phyloP scores from a whole-genome alignment of 2,329 filamentous ascomycete species.

The Sporothrix curviconia region DNA sequence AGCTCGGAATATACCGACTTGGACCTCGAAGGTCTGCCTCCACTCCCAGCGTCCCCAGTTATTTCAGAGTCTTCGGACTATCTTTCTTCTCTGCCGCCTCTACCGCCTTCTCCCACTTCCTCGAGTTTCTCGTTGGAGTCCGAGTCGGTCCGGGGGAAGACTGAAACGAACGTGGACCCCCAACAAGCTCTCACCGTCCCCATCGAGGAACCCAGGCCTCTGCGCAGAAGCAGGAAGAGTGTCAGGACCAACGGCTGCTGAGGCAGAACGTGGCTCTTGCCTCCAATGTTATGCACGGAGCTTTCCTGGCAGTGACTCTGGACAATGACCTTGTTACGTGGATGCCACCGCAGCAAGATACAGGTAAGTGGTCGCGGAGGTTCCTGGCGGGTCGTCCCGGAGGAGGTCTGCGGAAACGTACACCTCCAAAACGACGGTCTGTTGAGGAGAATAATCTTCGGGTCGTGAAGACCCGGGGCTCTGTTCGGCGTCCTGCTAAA shows the following conservation, averaged over 20 bases:
- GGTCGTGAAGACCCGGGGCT: neutral
- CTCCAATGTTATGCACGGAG: neutral
- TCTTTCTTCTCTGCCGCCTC: neutral
- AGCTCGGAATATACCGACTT: constrained; percentile 2
- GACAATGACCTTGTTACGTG: neutral
- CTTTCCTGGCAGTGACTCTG: neutral
- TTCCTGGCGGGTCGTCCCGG: neutral
- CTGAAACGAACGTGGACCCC: neutral
- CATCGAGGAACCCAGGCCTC: neutral
- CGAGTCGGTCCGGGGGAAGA: neutral
- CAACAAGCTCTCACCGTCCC: neutral
- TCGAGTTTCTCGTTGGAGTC: neutral
- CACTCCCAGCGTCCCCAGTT: neutral
- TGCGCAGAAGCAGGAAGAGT: neutral
- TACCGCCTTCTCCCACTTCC: neutral
- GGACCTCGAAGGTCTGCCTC: neutral
- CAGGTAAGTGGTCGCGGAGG: neutral
- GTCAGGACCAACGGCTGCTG: neutral
- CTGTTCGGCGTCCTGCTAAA: neutral
- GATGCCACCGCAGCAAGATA: neutral
- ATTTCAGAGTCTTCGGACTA: neutral
- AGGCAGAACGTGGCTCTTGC: neutral
- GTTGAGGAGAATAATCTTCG: neutral
- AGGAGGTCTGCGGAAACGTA: neutral
- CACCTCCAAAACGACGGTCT: neutral